phyloP scores from a whole-genome alignment of 371 early-diverging fungal species.

The Haplosporangium sp. region DNA sequence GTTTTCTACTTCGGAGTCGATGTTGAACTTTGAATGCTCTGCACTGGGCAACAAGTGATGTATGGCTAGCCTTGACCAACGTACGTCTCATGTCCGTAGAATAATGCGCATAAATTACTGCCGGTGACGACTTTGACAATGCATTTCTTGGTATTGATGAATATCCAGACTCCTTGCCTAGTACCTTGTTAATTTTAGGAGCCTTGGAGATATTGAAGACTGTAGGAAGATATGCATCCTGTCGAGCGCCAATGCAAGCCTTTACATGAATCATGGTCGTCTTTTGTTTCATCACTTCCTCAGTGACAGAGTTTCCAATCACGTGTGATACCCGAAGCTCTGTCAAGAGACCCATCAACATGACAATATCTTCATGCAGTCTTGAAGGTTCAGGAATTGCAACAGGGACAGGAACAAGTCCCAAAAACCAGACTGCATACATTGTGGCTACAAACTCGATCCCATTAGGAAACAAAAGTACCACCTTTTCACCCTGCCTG shows the following conservation, averaged over 20 bases:
- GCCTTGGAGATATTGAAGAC: conserved; percentile 69
- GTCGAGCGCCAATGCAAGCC: conserved; percentile 41
- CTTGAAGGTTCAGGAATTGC: conserved; percentile 72
- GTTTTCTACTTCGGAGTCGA: conserved; percentile 71
- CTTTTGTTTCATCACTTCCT: conserved; percentile 72
- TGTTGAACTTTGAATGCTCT: conserved; percentile 82
- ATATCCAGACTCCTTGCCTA: conserved; percentile 70
- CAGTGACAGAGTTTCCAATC: conserved; percentile 72
- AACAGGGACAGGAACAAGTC: conserved; percentile 80
- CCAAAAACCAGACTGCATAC: conserved; percentile 84
- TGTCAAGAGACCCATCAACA: conserved; percentile 67
- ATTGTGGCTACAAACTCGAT: conserved; percentile 78
- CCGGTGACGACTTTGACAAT: conserved; percentile 55
- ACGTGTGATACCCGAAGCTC: conserved; percentile 70
- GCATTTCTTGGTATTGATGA: conserved; percentile 61
- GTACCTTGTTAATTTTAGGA: conserved; percentile 62
- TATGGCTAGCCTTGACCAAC: conserved; percentile 73
- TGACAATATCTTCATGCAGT: conserved; percentile 76
- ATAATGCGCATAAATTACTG: conserved; percentile 65
- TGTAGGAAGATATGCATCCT: conserved; percentile 57
- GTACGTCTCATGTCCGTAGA: conserved; percentile 67
- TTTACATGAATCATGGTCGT: conserved; percentile 56
- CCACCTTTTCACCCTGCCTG: conserved; percentile 70
- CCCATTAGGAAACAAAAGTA: conserved; percentile 77
- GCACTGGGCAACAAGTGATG: conserved; percentile 78